Percentiles rank a stretch among this genome's conserved stretches.
Conservation (phyloP, 257 asterid species). For the Solanum medicagineum region DNA sequence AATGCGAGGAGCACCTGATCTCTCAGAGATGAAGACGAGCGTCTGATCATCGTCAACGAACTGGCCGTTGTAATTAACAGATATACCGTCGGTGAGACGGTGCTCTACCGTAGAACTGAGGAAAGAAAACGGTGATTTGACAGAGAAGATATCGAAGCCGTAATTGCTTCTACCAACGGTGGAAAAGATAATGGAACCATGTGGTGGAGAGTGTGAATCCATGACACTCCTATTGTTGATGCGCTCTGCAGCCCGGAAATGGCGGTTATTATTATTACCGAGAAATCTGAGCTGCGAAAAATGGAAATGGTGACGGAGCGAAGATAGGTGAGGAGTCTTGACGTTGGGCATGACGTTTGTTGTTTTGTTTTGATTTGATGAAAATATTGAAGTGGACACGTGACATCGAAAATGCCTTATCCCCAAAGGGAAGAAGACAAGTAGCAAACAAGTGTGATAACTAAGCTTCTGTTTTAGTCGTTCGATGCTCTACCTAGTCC, state of each 20-base stretch:
- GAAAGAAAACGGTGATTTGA: conserved; percentile 17
- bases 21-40: conserved; percentile 50
- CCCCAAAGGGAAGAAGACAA: not conserved
- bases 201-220: conserved; percentile 19
- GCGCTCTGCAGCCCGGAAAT: not conserved
- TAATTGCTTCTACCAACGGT: conserved; percentile 48
- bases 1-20: conserved; percentile 48
- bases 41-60: conserved; percentile 29
- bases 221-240: not conserved
- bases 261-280: not conserved
- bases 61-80: conserved; percentile 59
- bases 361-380: not conserved
- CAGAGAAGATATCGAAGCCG: conserved; percentile 72
- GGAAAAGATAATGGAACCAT: conserved; percentile 58
- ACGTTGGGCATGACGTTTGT: not conserved
- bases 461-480: not conserved
- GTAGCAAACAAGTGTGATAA: not conserved
- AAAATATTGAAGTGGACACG: not conserved
- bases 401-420: not conserved
- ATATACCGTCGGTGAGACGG: conserved; percentile 60
- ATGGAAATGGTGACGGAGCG: not conserved
- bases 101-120: conserved; percentile 9
- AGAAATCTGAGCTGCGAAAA: not conserved
- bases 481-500: not conserved
- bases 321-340: not conserved